Conservation (phyloP, 495 filamentous ascomycete species). For the Immersiella caudata region DNA sequence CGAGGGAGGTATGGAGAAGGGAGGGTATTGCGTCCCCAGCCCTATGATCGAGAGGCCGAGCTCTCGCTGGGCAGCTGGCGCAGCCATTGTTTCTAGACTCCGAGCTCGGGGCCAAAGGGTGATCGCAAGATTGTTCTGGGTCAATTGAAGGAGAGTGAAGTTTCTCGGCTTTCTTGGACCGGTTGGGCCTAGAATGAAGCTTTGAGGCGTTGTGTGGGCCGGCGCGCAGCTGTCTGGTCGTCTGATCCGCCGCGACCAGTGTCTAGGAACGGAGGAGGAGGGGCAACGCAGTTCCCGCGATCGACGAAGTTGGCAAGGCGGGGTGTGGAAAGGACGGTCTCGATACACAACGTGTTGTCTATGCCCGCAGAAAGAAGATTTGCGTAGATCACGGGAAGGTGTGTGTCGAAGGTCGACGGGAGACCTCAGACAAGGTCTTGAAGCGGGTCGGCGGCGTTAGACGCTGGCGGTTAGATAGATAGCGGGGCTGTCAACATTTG, state of each 20-base stretch:
- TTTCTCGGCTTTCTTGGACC: neutral
- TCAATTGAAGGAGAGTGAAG: slow-evolving; percentile 21
- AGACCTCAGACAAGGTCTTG: slow-evolving; percentile 9
- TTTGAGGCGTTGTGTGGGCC: neutral
- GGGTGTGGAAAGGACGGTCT: neutral
- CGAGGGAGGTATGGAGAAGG: slow-evolving; percentile 43
- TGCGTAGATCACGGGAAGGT: neutral
- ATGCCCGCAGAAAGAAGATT: neutral
- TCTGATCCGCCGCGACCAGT: neutral
- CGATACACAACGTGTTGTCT: neutral
- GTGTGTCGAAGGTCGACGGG: neutral
- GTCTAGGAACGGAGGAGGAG: neutral
- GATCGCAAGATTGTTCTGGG: neutral
- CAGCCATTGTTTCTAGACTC: slow-evolving; percentile 29
- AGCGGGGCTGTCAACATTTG: slow-evolving; percentile 10
- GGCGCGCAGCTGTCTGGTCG: neutral
- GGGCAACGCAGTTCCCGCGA: neutral
- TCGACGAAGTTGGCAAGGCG: neutral
- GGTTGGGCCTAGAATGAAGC: neutral
- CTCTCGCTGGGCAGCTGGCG: slow-evolving; percentile 31
- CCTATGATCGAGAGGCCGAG: slow-evolving; percentile 56
- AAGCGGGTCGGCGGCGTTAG: slow-evolving; percentile 6
- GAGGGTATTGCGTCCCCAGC: slow-evolving; percentile 54
- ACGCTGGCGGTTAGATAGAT: slow-evolving; percentile 14
- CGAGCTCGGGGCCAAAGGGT: neutral